phyloP scores from a whole-genome alignment of 345 rosid species.

The Anacardium occidentale region DNA sequence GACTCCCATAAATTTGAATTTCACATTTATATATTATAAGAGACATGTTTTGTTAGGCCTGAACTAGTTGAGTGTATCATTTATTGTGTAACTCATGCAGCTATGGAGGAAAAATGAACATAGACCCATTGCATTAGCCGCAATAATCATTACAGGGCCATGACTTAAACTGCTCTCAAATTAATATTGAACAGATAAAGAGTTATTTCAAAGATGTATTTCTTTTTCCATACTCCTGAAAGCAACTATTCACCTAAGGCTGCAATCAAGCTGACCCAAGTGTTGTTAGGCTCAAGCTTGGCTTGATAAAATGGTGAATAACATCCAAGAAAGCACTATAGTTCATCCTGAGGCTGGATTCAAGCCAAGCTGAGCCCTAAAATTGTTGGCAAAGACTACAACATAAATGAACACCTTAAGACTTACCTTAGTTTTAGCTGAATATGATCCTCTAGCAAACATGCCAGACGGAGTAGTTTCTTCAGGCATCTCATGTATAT shows the following conservation, averaged over 20 bases:
- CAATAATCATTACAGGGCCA: neutral
- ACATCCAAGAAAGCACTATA: too few relatives aligned
- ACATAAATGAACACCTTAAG: neutral
- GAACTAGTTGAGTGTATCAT: constrained; percentile 16
- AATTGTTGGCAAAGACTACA: neutral
- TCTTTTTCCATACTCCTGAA: neutral
- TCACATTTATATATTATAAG: constrained; percentile 5
- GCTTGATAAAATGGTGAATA: neutral
- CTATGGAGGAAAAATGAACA: neutral
- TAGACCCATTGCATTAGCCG: neutral
- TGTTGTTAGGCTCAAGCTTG: too few relatives aligned
- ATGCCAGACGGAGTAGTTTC: constrained; percentile 91
- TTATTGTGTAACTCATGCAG: constrained; percentile 1
- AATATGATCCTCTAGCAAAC: constrained; percentile 79
- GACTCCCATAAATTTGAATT: constrained; percentile 14
- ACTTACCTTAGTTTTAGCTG: constrained; percentile 79
- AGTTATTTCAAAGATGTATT: constrained; percentile 4
- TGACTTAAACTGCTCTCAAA: neutral
- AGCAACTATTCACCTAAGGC: constrained; percentile 3
- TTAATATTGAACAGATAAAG: neutral
- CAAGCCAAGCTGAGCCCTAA: too few relatives aligned
- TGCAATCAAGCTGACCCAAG: too few relatives aligned
- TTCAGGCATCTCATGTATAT: constrained; percentile 70
- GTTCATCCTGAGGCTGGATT: too few relatives aligned
- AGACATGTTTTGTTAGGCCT: neutral